A percentile compares a stretch with the other conserved stretches of the same genome.
Evolutionary conservation across 169 alveolate genomes (phyloP).

Genomic region (Plasmodium vinckei): DNA sequence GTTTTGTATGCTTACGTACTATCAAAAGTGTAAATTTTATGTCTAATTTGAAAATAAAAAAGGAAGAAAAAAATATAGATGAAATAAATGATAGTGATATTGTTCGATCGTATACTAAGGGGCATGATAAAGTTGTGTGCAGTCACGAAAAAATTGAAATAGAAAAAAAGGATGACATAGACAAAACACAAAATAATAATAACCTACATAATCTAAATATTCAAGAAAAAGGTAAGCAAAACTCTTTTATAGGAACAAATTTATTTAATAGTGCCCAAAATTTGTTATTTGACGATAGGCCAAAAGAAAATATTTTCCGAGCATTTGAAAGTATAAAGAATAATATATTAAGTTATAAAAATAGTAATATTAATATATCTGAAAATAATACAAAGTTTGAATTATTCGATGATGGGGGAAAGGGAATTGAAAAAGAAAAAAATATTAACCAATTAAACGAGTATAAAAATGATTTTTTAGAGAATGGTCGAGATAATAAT

Average conservation of each 20-base stretch:
- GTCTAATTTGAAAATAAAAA: background rate
- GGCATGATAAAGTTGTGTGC: background rate
- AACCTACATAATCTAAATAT: background rate
- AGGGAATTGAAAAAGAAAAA: background rate
- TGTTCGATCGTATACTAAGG: no score
- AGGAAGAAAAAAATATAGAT: background rate
- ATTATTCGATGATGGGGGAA: background rate
- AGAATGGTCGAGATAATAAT: no score
- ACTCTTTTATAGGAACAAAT: background rate
- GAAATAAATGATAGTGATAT: background rate
- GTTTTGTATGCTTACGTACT: constrained; percentile 5
- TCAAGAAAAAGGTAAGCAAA: no score
- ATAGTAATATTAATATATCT: background rate
- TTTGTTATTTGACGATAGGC: constrained; percentile 3
- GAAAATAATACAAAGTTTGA: no score
- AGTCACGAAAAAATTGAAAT: background rate
- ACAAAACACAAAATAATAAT: background rate
- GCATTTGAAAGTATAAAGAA: constrained; percentile 13
- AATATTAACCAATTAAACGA: background rate
- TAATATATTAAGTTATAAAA: background rate
- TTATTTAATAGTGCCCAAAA: constrained; percentile 12
- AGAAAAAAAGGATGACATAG: background rate
- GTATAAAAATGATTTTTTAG: no score
- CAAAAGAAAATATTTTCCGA: constrained; percentile 4
- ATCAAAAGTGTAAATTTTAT: background rate